A percentile compares a stretch with the other conserved stretches of the same genome.
These are phyloP conservation scores for Ceriops tagal DNA, from an alignment of 345 rosid genomes.

Conservation along the genomic window DNA sequence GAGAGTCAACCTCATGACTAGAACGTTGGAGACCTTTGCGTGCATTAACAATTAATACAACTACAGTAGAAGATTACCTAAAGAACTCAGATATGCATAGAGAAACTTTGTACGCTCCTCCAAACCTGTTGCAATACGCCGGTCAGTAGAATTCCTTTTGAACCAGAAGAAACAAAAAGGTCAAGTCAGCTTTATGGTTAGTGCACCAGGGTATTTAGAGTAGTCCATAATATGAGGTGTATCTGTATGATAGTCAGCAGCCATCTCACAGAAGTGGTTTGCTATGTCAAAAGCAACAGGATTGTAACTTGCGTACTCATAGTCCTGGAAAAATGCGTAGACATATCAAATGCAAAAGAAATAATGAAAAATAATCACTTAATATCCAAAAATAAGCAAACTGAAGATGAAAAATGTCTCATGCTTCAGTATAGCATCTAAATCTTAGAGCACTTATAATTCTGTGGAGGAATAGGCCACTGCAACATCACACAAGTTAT, in stretches of 20 bases:
- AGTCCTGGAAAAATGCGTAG: constrained; percentile 15
- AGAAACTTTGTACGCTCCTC: constrained; percentile 70
- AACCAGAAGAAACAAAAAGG: background rate
- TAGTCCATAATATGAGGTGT: constrained; percentile 33
- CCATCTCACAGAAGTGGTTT: constrained; percentile 39
- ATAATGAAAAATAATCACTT: background rate
- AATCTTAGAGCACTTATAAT: background rate
- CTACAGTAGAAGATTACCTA: constrained; percentile 40
- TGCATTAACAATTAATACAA: background rate
- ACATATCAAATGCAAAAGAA: background rate
- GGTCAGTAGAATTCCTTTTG: background rate
- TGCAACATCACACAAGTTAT: background rate
- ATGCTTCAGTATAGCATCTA: background rate
- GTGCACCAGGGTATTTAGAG: constrained; percentile 28
- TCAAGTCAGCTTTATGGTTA: background rate
- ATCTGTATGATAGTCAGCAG: constrained; percentile 32
- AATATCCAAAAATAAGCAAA: background rate
- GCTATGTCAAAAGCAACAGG: constrained; percentile 34
- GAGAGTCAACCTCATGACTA: too few relatives aligned
- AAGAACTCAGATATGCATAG: constrained; percentile 48
- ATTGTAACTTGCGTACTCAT: constrained; percentile 36
- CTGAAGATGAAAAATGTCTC: background rate
- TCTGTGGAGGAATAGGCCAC: background rate
- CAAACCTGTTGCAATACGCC: constrained; percentile 39
- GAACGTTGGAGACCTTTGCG: background rate